Percentiles rank a stretch among this genome's conserved stretches.
Conservation (phyloP, 23 red algal species). For the Gracilaria gracilis region DNA sequence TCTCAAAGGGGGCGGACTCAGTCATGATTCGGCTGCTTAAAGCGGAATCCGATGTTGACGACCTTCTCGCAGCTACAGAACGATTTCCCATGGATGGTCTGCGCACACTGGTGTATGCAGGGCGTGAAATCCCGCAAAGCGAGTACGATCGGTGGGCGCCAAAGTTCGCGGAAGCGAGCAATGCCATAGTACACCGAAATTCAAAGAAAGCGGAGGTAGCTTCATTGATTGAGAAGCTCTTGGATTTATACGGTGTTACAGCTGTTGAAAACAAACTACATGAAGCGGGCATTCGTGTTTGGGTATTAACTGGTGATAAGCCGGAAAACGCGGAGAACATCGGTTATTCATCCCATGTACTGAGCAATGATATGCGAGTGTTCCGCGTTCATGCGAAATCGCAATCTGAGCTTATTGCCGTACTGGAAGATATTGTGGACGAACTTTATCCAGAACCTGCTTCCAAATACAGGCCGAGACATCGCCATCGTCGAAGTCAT, state of each 20-base stretch:
- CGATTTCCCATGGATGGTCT: slow-evolving; percentile 85
- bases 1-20: slow-evolving; percentile 91
- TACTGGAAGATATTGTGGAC: slow-evolving; percentile 35
- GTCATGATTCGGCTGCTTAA: slow-evolving; percentile 77
- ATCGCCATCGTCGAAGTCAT: slow-evolving; percentile 10
- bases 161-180: slow-evolving; percentile 62
- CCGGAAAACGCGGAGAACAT: slow-evolving; percentile 93
- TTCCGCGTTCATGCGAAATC: slow-evolving; percentile 51
- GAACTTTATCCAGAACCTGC: slow-evolving; percentile 14
- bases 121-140: slow-evolving; percentile 34
- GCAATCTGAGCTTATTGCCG: slow-evolving; percentile 13
- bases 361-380: slow-evolving; percentile 66
- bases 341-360: slow-evolving; percentile 75
- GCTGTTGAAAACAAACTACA: slow-evolving; percentile 92
- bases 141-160: slow-evolving; percentile 66
- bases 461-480: slow-evolving; percentile 1
- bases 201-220: slow-evolving; percentile 63
- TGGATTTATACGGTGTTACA: slow-evolving; percentile 77
- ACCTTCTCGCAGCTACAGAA: slow-evolving; percentile 65
- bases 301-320: slow-evolving; percentile 95
- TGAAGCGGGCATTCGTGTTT: slow-evolving; percentile 86
- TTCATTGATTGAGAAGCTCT: slow-evolving; percentile 65
- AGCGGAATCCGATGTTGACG: slow-evolving; percentile 27
- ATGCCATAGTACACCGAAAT: slow-evolving; percentile 41
- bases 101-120: slow-evolving; percentile 83